Percentiles rank a stretch among this genome's conserved stretches.
Evolutionary conservation across 1,284 basidiomycete species (phyloP).

Genomic region (Cystobasidium sp.): DNA sequence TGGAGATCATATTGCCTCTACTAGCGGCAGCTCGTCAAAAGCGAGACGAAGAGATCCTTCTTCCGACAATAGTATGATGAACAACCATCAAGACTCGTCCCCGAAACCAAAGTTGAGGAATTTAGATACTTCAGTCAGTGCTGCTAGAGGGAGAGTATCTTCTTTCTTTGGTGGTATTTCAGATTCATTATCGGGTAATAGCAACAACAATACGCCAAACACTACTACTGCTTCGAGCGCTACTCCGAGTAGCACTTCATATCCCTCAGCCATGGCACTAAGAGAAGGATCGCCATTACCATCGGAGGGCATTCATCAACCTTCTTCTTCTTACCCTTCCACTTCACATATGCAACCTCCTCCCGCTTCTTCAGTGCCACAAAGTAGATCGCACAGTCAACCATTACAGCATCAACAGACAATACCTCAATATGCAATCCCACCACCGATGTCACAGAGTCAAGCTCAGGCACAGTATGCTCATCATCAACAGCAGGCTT

Average conservation of each 20-base stretch:
- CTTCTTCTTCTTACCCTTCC: constrained; percentile 14
- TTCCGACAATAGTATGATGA: constrained; percentile 3
- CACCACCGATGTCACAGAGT: background rate
- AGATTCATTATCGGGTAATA: background rate
- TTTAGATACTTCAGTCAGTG: constrained; percentile 2
- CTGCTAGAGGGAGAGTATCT: constrained; percentile 10
- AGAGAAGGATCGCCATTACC: background rate
- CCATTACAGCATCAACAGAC: constrained; percentile 16
- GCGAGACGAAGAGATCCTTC: background rate
- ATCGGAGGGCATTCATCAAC: background rate
- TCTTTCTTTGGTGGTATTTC: constrained; percentile 24
- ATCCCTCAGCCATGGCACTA: background rate
- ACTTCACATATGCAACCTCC: constrained; percentile 22
- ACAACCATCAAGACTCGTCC: background rate
- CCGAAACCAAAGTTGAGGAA: constrained; percentile 23
- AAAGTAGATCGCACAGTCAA: constrained; percentile 2
- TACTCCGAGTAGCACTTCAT: background rate
- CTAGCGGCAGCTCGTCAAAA: background rate
- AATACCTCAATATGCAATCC: constrained; percentile 8
- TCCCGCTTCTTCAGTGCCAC: background rate
- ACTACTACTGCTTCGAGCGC: background rate
- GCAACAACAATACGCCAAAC: background rate
- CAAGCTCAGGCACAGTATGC: background rate
- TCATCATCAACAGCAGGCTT: constrained; percentile 11
- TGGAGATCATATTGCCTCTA: background rate